Percentiles rank a stretch among this genome's conserved stretches.
Conservation (phyloP, 2,329 filamentous ascomycete genomes). For the Ophiostoma sp. region DNA sequence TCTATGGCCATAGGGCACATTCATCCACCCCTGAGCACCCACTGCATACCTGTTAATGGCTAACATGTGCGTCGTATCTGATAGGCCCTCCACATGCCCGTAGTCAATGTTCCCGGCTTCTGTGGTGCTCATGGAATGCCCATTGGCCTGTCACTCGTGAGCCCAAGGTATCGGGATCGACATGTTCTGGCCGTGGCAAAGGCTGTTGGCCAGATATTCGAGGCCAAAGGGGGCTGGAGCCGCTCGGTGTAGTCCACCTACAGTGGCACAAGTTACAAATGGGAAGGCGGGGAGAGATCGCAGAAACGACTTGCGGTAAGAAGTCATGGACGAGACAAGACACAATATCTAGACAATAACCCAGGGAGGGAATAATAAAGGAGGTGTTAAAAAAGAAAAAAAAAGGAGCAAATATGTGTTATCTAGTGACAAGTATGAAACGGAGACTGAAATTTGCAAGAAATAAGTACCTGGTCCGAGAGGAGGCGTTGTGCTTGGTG, state of each 20-base stretch:
- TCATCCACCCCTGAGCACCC: too few relatives aligned
- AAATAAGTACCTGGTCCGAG: too few relatives aligned
- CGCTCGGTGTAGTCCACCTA: background rate
- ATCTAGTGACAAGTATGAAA: too few relatives aligned
- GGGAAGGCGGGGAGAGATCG: too few relatives aligned
- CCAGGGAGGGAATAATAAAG: too few relatives aligned
- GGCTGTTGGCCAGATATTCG: slow-evolving; percentile 9
- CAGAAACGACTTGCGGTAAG: too few relatives aligned
- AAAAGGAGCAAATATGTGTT: too few relatives aligned
- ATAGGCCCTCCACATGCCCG: slow-evolving; percentile 58
- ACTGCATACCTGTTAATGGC: background rate
- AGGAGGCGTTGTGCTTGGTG: too few relatives aligned
- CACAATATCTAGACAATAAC: slow-evolving; percentile 23
- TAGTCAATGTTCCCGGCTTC: slow-evolving; percentile 66
- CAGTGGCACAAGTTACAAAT: background rate
- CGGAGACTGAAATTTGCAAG: too few relatives aligned
- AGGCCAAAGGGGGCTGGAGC: slow-evolving; percentile 11
- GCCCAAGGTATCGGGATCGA: background rate
- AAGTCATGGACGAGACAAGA: slow-evolving; percentile 4
- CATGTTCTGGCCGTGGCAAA: slow-evolving; percentile 8
- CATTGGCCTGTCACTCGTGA: slow-evolving; percentile 45
- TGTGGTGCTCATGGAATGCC: slow-evolving; percentile 58
- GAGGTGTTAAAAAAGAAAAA: too few relatives aligned
- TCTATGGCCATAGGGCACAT: too few relatives aligned
- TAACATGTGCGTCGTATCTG: background rate